These are phyloP conservation scores for Apiotrichum brassicae DNA, from an alignment of 1,284 basidiomycete genomes.

Conservation along the genomic window DNA sequence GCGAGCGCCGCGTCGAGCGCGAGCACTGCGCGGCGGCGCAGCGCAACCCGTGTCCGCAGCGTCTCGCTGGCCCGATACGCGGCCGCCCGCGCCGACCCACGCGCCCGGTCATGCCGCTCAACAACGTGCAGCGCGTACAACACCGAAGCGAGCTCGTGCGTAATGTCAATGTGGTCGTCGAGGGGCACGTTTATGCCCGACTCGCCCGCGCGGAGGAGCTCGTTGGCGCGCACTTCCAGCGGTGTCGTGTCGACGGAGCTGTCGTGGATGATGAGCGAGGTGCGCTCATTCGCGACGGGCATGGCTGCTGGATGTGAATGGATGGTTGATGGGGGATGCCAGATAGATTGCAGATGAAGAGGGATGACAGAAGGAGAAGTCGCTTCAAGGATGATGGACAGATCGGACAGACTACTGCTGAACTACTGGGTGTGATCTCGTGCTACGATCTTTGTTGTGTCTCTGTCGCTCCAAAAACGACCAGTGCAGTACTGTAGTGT, in stretches of 20 bases:
- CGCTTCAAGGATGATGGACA: too few relatives aligned
- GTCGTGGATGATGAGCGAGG: conserved; percentile 3
- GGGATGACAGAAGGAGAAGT: too few relatives aligned
- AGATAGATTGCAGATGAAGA: not conserved
- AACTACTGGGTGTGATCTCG: too few relatives aligned
- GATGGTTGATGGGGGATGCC: not conserved
- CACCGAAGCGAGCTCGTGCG: conserved; percentile 14
- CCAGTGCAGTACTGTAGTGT: too few relatives aligned
- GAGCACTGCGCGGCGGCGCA: conserved; percentile 11
- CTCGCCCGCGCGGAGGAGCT: conserved; percentile 9
- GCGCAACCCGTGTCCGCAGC: conserved; percentile 8
- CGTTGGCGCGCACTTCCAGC: conserved; percentile 10
- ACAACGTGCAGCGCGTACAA: conserved; percentile 20
- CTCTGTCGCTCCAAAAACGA: too few relatives aligned
- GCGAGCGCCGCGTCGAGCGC: conserved; percentile 15
- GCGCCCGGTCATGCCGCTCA: conserved; percentile 16
- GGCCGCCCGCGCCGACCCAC: conserved; percentile 15
- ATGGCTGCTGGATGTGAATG: not conserved
- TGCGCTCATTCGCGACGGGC: conserved; percentile 7
- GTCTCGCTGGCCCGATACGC: conserved; percentile 14
- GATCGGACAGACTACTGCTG: too few relatives aligned
- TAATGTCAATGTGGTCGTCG: conserved; percentile 6
- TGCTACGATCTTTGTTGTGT: too few relatives aligned
- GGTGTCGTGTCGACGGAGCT: not conserved
- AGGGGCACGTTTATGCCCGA: not conserved